Base-by-base conservation (phyloP, 371 early-diverging fungal genomes). In the Capillidium rhysosporum region DNA sequence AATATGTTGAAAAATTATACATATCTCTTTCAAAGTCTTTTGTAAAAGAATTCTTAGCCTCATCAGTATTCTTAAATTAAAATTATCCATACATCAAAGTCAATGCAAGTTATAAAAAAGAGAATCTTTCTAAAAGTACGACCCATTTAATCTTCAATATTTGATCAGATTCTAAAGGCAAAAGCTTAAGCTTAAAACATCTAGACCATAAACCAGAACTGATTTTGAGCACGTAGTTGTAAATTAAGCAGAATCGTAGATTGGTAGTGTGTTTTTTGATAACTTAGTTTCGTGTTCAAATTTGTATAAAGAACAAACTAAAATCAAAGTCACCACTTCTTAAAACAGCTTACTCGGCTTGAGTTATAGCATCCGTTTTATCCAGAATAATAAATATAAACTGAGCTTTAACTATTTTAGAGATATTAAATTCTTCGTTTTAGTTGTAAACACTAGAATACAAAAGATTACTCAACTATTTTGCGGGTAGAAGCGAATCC, bases 361-460 rank as follows among this genome's bases (percentile, higher is more conserved):
- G 81, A 0, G 97, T 98, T 96, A 99, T 94, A 21, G 89, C 81
- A 65, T 99, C 99, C 2, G 94, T 95, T 70, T 99, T 98, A 64
- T 99, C 98, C 34, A 99, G 69, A 41, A 99, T 84, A 57, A 99
- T 90, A 56, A 98, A 65, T 63, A 97, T 99, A 64, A 88, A 83
- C 9, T 83, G 84, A 26, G 9, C 23, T 59, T 34, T 51, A n/a
- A n/a, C n/a, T n/a, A n/a, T n/a, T 29, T 43, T 43, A 21, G 8
- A 18, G 31, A 14, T 26, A 8, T 29, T 48, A 58, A 12, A 56
- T 43, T 55, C 59, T 18, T 26, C n/a, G 23, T 56, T 12, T 55
- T 46, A 29, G 53, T 40, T 34, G 12, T 26, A 24, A 16, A 25
- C 59, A 44, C 28, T 40, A 41, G 39, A 2, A 26, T 18, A 25